These are phyloP conservation scores for Secale cereale DNA, from an alignment of 176 grass and related monocot species.

Conservation along the genomic window DNA sequence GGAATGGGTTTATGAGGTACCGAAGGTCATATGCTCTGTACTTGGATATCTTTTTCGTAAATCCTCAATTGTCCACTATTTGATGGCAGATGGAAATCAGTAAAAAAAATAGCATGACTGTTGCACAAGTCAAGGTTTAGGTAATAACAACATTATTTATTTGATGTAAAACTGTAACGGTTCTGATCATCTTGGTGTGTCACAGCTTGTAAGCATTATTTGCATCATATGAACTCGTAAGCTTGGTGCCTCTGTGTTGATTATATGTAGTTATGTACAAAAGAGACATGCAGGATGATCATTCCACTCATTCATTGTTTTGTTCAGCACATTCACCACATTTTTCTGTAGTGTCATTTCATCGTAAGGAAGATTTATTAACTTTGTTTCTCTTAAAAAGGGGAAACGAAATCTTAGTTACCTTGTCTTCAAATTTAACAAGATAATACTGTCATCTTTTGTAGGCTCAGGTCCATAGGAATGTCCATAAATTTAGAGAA, in stretches of 20 bases:
- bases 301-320: not conserved
- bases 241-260: not conserved
- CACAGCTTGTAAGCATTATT: conserved; percentile 16
- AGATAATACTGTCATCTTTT: conserved; percentile 12
- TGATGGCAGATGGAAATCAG: conserved; percentile 1
- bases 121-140: conserved; percentile 6
- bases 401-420: not conserved
- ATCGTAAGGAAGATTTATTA: not conserved
- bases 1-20: not conserved
- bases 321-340: not conserved
- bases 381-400: not conserved
- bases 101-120: not conserved
- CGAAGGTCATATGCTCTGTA: not conserved
- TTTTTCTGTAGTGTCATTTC: not conserved
- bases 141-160: not conserved
- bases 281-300: not conserved
- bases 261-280: not conserved
- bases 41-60: not conserved
- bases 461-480: conserved; percentile 92
- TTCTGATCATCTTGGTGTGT: not conserved
- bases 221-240: not conserved
- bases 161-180: not conserved
- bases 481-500: conserved; percentile 87
- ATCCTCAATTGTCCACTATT: not conserved
- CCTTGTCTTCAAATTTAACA: conserved; percentile 1